These are phyloP conservation scores for Trypanosoma grayi DNA, from an alignment of 208 protist species.

Conservation along the genomic window DNA sequence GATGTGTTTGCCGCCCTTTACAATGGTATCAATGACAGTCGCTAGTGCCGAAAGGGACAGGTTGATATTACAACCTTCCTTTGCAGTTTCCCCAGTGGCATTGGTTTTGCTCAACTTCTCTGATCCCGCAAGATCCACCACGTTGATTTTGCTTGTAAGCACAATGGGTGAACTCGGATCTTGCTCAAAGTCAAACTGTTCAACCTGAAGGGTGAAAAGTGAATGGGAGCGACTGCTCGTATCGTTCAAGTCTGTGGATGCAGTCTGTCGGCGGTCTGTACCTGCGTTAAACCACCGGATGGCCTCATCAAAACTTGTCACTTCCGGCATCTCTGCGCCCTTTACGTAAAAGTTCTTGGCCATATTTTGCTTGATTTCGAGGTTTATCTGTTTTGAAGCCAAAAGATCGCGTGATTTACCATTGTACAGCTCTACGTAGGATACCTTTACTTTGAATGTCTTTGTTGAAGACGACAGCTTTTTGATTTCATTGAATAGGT, in stretches of 20 bases:
- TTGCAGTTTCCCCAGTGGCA: slow-evolving; percentile 90
- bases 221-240: slow-evolving; percentile 90
- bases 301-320: slow-evolving; percentile 79
- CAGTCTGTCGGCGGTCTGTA: slow-evolving; percentile 85
- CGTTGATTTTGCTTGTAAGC: slow-evolving; percentile 90
- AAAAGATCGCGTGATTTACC: slow-evolving; percentile 88
- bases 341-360: slow-evolving; percentile 92
- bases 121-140: slow-evolving; percentile 94
- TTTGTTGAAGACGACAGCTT: slow-evolving; percentile 79
- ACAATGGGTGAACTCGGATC: slow-evolving; percentile 77
- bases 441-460: slow-evolving; percentile 87
- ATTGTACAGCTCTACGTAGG: slow-evolving; percentile 91
- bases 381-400: slow-evolving; percentile 67
- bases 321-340: slow-evolving; percentile 87
- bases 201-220: slow-evolving; percentile 88
- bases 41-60: slow-evolving; percentile 90
- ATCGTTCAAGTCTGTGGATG: slow-evolving; percentile 90
- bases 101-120: slow-evolving; percentile 93
- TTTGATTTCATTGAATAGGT: slow-evolving; percentile 85
- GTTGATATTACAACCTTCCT: slow-evolving; percentile 95
- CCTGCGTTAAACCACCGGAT: slow-evolving; percentile 87
- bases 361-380: slow-evolving; percentile 92
- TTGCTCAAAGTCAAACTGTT: slow-evolving; percentile 87
- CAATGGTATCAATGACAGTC: slow-evolving; percentile 91
- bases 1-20: slow-evolving; percentile 88